Percentiles rank a stretch among this genome's conserved stretches.
phyloP scores from a whole-genome alignment of 2,329 filamentous ascomycete genomes.

The Penicillium sp. region DNA sequence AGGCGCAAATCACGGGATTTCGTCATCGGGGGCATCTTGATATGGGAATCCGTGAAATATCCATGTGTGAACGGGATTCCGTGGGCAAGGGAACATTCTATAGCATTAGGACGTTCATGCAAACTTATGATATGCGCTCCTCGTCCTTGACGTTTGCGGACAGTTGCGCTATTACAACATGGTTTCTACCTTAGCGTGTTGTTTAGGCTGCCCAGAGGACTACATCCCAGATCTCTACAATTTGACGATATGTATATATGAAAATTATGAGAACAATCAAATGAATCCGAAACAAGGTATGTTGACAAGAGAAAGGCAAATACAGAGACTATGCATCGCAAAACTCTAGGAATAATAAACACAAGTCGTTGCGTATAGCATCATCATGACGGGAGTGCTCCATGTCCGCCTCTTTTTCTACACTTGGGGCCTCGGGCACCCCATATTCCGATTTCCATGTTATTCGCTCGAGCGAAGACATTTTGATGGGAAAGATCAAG shows the following conservation, averaged over 20 bases:
- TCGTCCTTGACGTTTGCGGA: background rate
- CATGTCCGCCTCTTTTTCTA: constrained; percentile 27
- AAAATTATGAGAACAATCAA: background rate
- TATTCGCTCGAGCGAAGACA: background rate
- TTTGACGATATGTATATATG: background rate
- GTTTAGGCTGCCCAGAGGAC: background rate
- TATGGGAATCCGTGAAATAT: no score
- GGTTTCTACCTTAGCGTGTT: background rate
- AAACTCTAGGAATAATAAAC: constrained; percentile 21
- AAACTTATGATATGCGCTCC: background rate
- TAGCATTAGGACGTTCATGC: no score
- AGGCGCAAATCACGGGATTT: constrained; percentile 8
- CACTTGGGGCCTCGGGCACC: constrained; percentile 5
- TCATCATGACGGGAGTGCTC: constrained; percentile 23
- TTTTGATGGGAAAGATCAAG: constrained; percentile 2
- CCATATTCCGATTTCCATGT: constrained; percentile 4
- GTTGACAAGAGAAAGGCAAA: constrained; percentile 11
- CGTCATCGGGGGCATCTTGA: background rate
- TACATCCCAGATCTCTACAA: background rate
- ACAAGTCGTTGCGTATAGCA: constrained; percentile 29
- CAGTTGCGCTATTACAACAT: no score
- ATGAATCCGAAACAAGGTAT: constrained; percentile 11
- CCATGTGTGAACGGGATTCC: no score
- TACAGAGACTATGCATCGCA: constrained; percentile 20
- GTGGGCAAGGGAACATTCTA: no score